phyloP scores from a whole-genome alignment of 305 asterid genomes.

The Solanum hybrid region DNA sequence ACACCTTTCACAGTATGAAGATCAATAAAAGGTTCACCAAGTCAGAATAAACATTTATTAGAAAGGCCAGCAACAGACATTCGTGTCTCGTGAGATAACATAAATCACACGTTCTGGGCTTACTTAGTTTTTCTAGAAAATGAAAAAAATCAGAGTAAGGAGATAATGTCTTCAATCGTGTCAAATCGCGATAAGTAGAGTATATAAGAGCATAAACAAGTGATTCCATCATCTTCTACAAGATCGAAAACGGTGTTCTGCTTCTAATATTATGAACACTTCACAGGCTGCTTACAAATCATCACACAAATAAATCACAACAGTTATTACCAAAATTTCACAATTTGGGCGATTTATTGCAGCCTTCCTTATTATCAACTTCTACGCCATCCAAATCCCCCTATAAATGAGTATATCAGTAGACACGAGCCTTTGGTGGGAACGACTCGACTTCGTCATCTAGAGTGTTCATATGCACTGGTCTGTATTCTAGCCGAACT shows the following conservation, averaged over 20 bases:
- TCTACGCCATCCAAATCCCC: neutral
- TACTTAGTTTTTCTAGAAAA: neutral
- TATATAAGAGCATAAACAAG: neutral
- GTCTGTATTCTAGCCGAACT: constrained; percentile 75
- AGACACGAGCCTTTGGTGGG: constrained; percentile 98
- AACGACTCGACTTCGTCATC: constrained; percentile 83
- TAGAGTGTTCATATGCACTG: constrained; percentile 88
- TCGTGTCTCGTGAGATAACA: neutral
- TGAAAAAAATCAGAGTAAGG: neutral
- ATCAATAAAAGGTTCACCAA: neutral
- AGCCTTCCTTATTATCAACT: constrained; percentile 10
- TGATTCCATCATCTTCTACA: neutral
- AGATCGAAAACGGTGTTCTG: neutral
- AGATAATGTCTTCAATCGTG: neutral
- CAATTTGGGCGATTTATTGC: constrained; percentile 15
- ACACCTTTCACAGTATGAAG: neutral
- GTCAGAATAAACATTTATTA: neutral
- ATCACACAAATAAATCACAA: constrained; percentile 25
- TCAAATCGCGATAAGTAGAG: neutral
- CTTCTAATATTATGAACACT: constrained; percentile 12
- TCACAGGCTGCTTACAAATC: constrained; percentile 21
- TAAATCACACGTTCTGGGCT: neutral
- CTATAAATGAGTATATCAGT: constrained; percentile 16
- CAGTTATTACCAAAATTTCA: constrained; percentile 30
- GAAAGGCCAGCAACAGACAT: neutral